A percentile compares a stretch with the other conserved stretches of the same genome.
Conservation (phyloP, 75 land plant genomes). For the Chamaecyparis obtusa region DNA sequence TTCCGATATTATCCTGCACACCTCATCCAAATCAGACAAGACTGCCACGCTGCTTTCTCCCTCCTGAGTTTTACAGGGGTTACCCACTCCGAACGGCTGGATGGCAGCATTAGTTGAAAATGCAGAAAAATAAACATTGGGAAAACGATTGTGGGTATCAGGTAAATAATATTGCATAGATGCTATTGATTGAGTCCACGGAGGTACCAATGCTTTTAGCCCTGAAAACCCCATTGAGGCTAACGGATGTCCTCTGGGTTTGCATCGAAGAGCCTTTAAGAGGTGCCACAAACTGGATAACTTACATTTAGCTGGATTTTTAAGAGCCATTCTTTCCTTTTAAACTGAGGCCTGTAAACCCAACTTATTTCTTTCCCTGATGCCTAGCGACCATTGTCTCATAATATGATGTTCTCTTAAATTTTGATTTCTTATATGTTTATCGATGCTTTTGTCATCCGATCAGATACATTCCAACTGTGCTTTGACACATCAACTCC, state of each 20-base stretch:
- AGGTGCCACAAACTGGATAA: neutral
- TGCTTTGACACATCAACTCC: too few species aligned
- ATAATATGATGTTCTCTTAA: neutral
- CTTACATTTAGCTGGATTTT: neutral
- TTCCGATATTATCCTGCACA: slow-evolving; percentile 28
- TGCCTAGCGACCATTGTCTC: neutral
- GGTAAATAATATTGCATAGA: neutral
- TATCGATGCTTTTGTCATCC: too few species aligned
- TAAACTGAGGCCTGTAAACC: neutral
- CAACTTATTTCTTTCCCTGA: neutral
- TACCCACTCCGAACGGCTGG: neutral
- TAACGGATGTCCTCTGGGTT: neutral
- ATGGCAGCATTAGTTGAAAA: slow-evolving; percentile 6
- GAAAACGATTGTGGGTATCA: neutral
- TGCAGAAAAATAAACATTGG: neutral
- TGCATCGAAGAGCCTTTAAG: neutral
- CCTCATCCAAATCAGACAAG: slow-evolving; percentile 17
- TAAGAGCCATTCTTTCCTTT: neutral
- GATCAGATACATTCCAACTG: too few species aligned
- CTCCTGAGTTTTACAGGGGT: neutral
- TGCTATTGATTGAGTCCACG: neutral
- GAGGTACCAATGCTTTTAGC: neutral
- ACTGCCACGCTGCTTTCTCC: slow-evolving; percentile 17
- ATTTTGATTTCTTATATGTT: neutral
- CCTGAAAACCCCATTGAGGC: neutral